Evolutionary conservation across 2,329 filamentous ascomycete genomes (phyloP).

Genomic region (Fusarium gaditjirri): DNA sequence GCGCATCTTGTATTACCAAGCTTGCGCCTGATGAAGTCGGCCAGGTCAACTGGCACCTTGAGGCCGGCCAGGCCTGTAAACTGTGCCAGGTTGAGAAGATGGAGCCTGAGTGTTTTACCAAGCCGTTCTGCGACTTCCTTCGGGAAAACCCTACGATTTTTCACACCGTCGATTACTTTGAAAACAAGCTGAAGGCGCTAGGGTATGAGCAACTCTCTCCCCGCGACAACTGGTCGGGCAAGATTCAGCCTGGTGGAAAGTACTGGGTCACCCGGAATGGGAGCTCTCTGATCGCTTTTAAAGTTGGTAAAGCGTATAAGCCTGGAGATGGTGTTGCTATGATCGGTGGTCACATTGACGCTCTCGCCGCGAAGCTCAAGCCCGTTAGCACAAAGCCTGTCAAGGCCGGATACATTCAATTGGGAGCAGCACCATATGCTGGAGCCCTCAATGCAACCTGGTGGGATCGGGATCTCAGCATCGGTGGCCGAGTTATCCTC

Average conservation of each 20-base stretch:
- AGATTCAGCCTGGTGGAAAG: constrained; percentile 82
- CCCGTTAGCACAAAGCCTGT: constrained; percentile 86
- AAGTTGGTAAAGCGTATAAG: constrained; percentile 81
- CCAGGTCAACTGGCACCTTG: constrained; percentile 48
- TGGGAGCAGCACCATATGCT: constrained; percentile 93
- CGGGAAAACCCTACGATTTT: constrained; percentile 92
- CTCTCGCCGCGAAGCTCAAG: constrained; percentile 90
- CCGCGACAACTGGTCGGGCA: constrained; percentile 78
- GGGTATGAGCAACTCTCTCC: constrained; percentile 84
- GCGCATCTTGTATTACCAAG: constrained; percentile 53
- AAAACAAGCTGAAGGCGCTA: constrained; percentile 73
- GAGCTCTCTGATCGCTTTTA: constrained; percentile 86
- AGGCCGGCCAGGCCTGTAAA: constrained; percentile 44
- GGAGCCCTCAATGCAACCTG: constrained; percentile 88
- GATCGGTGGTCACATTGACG: constrained; percentile 92
- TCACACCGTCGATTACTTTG: constrained; percentile 85
- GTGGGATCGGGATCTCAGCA: constrained; percentile 95
- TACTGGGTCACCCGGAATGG: constrained; percentile 91
- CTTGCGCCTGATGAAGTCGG: constrained; percentile 44
- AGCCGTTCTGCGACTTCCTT: constrained; percentile 89
- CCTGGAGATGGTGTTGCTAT: constrained; percentile 89
- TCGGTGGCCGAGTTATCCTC: constrained; percentile 89
- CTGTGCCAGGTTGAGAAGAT: constrained; percentile 53
- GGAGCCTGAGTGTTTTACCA: constrained; percentile 74
- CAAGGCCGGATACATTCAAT: constrained; percentile 86